These are phyloP conservation scores for Bimuria novae-zelandiae DNA, from an alignment of 2,329 filamentous ascomycete species.

Conservation along the genomic window DNA sequence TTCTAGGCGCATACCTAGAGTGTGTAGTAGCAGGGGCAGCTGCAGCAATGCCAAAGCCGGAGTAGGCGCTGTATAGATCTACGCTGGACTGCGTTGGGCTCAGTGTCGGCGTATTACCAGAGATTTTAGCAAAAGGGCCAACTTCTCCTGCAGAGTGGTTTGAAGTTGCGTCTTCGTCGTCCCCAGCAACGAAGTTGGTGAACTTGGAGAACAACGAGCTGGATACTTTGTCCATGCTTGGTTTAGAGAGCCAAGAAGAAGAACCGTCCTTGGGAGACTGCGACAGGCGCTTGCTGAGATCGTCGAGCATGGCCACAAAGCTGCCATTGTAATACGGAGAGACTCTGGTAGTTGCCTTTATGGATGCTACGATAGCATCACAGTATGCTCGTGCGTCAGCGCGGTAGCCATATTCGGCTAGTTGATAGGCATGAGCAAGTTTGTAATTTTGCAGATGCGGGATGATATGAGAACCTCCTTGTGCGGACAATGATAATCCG, in stretches of 20 bases:
- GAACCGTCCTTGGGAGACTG: constrained; percentile 82
- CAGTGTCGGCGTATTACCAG: constrained; percentile 61
- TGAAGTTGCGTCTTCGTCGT: constrained; percentile 72
- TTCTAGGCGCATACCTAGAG: constrained; percentile 51
- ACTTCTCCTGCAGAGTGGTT: constrained; percentile 61
- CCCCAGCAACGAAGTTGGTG: constrained; percentile 93
- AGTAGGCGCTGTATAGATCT: constrained; percentile 75
- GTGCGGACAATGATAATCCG: constrained; percentile 72
- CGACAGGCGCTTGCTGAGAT: constrained; percentile 80
- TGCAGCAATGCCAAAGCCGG: constrained; percentile 52
- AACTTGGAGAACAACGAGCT: constrained; percentile 90
- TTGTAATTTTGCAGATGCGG: constrained; percentile 92
- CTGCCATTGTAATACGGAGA: constrained; percentile 84
- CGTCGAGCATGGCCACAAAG: constrained; percentile 77
- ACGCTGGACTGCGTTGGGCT: constrained; percentile 67
- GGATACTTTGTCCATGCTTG: constrained; percentile 94
- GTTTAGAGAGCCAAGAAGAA: constrained; percentile 90
- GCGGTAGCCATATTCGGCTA: constrained; percentile 82
- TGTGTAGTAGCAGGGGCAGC: constrained; percentile 31
- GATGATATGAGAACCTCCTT: constrained; percentile 58
- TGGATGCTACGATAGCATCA: constrained; percentile 75
- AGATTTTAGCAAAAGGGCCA: constrained; percentile 82
- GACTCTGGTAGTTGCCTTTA: constrained; percentile 78
- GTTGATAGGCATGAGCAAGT: constrained; percentile 78
- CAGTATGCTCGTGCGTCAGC: constrained; percentile 90